A percentile compares a stretch with the other conserved stretches of the same genome.
These are phyloP conservation scores for Alternaria consortialis DNA, from an alignment of 2,329 filamentous ascomycete genomes.

Conservation along the genomic window DNA sequence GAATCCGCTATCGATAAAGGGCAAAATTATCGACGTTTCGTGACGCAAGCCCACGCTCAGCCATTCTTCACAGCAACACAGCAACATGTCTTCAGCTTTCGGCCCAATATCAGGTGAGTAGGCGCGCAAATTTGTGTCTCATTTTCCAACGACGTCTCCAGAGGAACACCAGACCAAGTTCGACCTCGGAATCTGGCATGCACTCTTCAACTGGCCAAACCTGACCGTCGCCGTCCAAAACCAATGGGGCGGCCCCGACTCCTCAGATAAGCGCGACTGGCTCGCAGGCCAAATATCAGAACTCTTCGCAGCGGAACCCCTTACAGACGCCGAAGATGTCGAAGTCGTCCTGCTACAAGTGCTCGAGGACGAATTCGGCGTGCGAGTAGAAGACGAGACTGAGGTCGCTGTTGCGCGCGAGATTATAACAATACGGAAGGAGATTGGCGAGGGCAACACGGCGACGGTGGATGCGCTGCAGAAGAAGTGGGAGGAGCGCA, in stretches of 20 bases:
- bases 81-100: conserved; percentile 14
- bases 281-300: conserved; percentile 88
- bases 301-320: conserved; percentile 68
- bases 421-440: conserved; percentile 73
- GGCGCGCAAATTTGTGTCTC: neutral
- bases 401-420: conserved; percentile 75
- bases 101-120: conserved; percentile 12
- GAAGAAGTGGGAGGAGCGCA: conserved; percentile 68
- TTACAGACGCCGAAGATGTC: conserved; percentile 78
- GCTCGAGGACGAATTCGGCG: conserved; percentile 95
- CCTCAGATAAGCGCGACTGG: conserved; percentile 92
- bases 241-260: conserved; percentile 86
- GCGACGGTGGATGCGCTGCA: conserved; percentile 71
- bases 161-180: conserved; percentile 56
- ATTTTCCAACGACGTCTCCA: conserved; percentile 20
- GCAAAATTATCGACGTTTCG: conserved; percentile 9
- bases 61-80: conserved; percentile 6
- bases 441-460: conserved; percentile 72
- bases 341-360: conserved; percentile 87
- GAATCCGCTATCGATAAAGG: conserved; percentile 13
- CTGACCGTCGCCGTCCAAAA: conserved; percentile 87
- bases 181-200: conserved; percentile 86
- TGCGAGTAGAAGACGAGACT: conserved; percentile 89
- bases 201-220: conserved; percentile 86
- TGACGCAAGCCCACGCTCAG: conserved; percentile 15